Evolutionary conservation across 2,329 filamentous ascomycete species (phyloP), one percentile per base, ranked within the genome.

Genomic region (Paracorniculantispora psalliotae): DNA sequence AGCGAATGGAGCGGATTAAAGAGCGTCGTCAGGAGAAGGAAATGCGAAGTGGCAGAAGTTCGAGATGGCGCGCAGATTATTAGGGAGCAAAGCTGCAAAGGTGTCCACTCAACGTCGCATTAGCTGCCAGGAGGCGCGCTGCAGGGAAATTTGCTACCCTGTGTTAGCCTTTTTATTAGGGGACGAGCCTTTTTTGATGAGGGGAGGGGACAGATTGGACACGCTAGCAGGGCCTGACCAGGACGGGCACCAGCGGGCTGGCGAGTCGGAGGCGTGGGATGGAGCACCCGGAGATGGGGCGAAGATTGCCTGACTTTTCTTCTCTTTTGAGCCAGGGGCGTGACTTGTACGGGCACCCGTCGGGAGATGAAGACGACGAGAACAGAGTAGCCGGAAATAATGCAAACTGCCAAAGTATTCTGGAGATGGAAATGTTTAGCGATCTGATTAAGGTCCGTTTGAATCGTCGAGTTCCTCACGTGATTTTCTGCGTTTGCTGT

Each of bases 21-120:
- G 50, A 54, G 46, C 51, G 51, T 59, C 50, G 57, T 54, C 57
- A 55, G 51, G 50, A 54, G 50, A 35, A 54, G 50, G 30, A 35
- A 48, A 59, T 59, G 43, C 30, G 57, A 59, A 30, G 57, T 53
- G 37, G 26, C 41, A 37, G 37, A 54, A 37, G 15, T 21, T 41
- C 41, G 25, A 47, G 53, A 52, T 47, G 51, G 58, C 35, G 58
- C 35, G 54, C 51, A 60, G 49, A 51, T 56, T 55, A 56, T 52
- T 59, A 46, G 59, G 57, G 35, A 60, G 59, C 41, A 33, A 59
- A 50, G 51, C 30, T 41, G 57, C 51, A 49, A 59, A 49, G 57
- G 57, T 59, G 57, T 55, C 57, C 57, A 59, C 57, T 53, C 49
- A 23, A 48, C 25, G 46, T 44, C 59, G 52, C 48, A 56, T 57